phyloP scores from a whole-genome alignment of 2,329 filamentous ascomycete species.

The Trichoderma koningii region DNA sequence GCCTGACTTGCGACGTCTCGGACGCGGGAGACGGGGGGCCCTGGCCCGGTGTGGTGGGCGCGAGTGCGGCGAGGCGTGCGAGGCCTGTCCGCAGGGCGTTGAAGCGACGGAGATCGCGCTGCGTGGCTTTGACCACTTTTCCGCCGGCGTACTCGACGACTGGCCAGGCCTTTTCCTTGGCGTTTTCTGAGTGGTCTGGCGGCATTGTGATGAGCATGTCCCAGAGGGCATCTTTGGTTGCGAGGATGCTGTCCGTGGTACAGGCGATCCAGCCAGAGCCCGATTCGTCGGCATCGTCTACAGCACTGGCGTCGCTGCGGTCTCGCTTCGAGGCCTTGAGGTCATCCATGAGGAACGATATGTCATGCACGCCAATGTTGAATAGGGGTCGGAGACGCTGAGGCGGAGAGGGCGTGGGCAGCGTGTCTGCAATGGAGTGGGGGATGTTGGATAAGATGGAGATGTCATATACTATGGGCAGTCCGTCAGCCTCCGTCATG shows the following conservation, averaged over 20 bases:
- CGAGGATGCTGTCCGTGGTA: slow-evolving; percentile 91
- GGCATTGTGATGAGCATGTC: slow-evolving; percentile 88
- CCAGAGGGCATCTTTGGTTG: slow-evolving; percentile 82
- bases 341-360: slow-evolving; percentile 71
- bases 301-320: slow-evolving; percentile 41
- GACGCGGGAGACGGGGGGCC: slow-evolving; percentile 37
- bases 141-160: slow-evolving; percentile 68
- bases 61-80: slow-evolving; percentile 45
- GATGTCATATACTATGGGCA: slow-evolving; percentile 80
- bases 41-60: slow-evolving; percentile 32
- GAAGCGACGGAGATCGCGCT: slow-evolving; percentile 84
- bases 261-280: slow-evolving; percentile 85
- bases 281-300: slow-evolving; percentile 53
- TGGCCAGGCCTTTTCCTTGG: slow-evolving; percentile 70
- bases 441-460: slow-evolving; percentile 92
- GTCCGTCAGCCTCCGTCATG: background rate
- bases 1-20: slow-evolving; percentile 34
- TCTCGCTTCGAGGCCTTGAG: slow-evolving; percentile 50
- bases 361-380: slow-evolving; percentile 90
- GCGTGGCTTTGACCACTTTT: slow-evolving; percentile 75
- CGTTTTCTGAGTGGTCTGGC: slow-evolving; percentile 58
- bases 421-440: slow-evolving; percentile 66
- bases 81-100: slow-evolving; percentile 67
- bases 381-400: slow-evolving; percentile 82
- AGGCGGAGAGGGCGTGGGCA: slow-evolving; percentile 63